Evolutionary conservation across 2,329 filamentous ascomycete species (phyloP), one percentile per base, ranked within the genome.

Genomic region (Monosporascus sp.): DNA sequence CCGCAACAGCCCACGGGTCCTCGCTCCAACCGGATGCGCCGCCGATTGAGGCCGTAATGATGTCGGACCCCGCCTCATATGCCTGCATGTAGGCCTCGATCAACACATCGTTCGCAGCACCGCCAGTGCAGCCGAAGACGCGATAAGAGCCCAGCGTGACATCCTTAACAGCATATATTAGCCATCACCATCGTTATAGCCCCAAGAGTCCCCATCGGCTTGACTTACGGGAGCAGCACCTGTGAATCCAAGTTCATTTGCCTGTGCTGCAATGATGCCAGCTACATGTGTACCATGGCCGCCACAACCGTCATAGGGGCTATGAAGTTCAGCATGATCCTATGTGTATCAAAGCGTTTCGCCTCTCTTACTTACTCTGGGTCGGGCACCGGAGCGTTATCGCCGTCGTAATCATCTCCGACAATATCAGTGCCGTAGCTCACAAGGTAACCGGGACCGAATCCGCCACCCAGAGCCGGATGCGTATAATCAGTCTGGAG

Each of bases 211-310:
- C 22, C 27, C 9, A n/a, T 36, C 19, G 14, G 16, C 19, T 22
- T 22, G 43, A 44, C 55, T 52, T 50, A 57, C 79, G 0, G 80
- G 77, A 0, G 81, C 82, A 9, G 76, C 80, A 17, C 83, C 83
- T 17, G 77, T 79, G 60, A 84, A 80, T n/a, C 77, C 77, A 38
- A 76, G 76, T 0, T 71, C 66, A 62, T 83, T 74, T 46, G 68
- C 64, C 64, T 84, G 79, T 1, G 82, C 83, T 2, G 81, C 84
- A 45, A 87, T 77, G 56, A 83, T 85, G 34, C 85, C 84, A 2
- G 82, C 76, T 24, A 84, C 80, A 65, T 84, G 82, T 1, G 80
- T 83, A 31, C 84, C 83, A 65, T 87, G 83, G 2, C 83, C 83
- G 2, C 64, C 68, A 60, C 81, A 83, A 57, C 80, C 71, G 56